A percentile compares a stretch with the other conserved stretches of the same genome.
phyloP scores from a whole-genome alignment of 257 asterid species.

The Solanum bukasovii region DNA sequence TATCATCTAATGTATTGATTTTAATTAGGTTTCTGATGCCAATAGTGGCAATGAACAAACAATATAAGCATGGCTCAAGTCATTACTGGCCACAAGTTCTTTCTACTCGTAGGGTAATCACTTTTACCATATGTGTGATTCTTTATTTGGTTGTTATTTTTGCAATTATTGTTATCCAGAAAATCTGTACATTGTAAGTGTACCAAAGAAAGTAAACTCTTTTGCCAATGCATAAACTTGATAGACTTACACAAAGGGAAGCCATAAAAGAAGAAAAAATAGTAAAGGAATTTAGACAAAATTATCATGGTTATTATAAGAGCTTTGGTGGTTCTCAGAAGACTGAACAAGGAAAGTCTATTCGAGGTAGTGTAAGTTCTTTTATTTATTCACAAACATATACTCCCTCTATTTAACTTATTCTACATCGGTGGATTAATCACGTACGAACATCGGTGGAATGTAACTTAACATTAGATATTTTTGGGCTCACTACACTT shows the following conservation, averaged over 20 bases:
- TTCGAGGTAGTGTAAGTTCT: too few species aligned
- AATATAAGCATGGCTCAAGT: not conserved
- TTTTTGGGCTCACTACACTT: too few species aligned
- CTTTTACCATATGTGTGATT: not conserved
- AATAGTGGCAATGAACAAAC: not conserved
- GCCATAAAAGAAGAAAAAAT: not conserved
- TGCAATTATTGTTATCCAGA: too few species aligned
- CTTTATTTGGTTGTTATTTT: too few species aligned
- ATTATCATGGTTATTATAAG: not conserved
- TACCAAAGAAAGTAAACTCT: not conserved
- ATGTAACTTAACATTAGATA: too few species aligned
- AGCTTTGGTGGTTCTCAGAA: slow-evolving; percentile 9
- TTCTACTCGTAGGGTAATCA: not conserved
- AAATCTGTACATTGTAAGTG: too few species aligned
- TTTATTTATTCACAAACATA: too few species aligned
- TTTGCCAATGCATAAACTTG: not conserved
- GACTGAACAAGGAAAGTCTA: too few species aligned
- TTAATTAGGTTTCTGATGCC: not conserved
- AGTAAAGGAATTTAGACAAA: not conserved
- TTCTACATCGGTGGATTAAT: too few species aligned
- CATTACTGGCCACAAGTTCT: not conserved
- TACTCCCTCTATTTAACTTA: too few species aligned
- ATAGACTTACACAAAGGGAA: not conserved
- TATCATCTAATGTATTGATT: not conserved
- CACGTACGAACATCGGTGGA: too few species aligned